Percentiles rank a stretch among this genome's conserved stretches.
phyloP scores from a whole-genome alignment of 768 basidiomycete species.

The Leccinum uliginosum region DNA sequence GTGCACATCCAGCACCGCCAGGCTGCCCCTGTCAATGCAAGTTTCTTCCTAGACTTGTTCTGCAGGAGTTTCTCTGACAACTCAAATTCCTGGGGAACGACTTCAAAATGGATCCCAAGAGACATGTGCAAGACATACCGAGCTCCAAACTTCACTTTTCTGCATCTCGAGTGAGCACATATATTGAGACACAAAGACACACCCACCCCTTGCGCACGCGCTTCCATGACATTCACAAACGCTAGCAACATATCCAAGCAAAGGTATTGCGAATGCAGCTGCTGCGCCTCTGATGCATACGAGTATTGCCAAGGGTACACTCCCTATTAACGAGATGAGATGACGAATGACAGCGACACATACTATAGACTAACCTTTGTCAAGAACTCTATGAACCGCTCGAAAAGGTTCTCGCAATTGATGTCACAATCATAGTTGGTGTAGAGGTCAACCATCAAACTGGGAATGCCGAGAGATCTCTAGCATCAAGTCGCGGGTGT shows the following conservation, averaged over 20 bases:
- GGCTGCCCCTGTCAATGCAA: slow-evolving; percentile 76
- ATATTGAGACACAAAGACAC: slow-evolving; percentile 1
- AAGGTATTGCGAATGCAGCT: slow-evolving; percentile 76
- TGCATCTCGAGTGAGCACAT: slow-evolving; percentile 22
- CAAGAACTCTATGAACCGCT: slow-evolving; percentile 81
- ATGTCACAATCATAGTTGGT: slow-evolving; percentile 96
- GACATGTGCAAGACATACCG: slow-evolving; percentile 38
- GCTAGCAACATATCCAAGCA: slow-evolving; percentile 85
- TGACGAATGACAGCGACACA: not conserved
- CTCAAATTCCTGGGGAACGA: slow-evolving; percentile 44
- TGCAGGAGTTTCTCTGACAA: slow-evolving; percentile 54
- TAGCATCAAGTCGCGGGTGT: slow-evolving; percentile 84
- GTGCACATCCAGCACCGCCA: no score
- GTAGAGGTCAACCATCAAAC: slow-evolving; percentile 95
- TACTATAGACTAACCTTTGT: slow-evolving; percentile 61
- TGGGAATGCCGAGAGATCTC: slow-evolving; percentile 82
- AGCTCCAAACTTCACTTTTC: slow-evolving; percentile 55
- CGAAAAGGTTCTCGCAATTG: slow-evolving; percentile 95
- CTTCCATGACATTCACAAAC: slow-evolving; percentile 86
- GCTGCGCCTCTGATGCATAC: slow-evolving; percentile 56
- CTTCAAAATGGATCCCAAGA: slow-evolving; percentile 1
- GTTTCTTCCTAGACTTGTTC: slow-evolving; percentile 80
- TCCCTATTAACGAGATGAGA: slow-evolving; percentile 43
- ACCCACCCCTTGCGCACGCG: slow-evolving; percentile 50
- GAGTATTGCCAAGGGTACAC: slow-evolving; percentile 70